These are phyloP conservation scores for Penicillium frequentans DNA, from an alignment of 2,329 filamentous ascomycete species.

Conservation along the genomic window DNA sequence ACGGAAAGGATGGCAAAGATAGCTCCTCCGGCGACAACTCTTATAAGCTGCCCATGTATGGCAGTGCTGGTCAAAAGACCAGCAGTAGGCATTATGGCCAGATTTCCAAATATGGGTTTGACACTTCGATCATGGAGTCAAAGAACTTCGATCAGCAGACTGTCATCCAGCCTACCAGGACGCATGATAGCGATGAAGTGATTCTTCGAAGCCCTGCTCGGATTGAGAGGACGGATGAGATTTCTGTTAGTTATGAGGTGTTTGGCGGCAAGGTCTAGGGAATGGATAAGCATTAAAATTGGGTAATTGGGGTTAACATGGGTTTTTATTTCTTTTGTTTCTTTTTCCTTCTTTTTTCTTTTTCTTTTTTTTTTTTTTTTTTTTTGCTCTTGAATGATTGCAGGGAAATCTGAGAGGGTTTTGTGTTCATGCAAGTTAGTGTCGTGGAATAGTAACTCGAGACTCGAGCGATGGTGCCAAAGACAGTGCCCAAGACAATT, in stretches of 20 bases:
- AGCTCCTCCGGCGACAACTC: slow-evolving; percentile 12
- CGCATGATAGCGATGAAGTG: slow-evolving; percentile 18
- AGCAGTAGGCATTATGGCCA: slow-evolving; percentile 1
- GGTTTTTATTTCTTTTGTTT: neutral
- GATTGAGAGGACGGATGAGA: slow-evolving; percentile 24
- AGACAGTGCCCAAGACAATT: neutral
- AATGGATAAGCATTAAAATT: neutral
- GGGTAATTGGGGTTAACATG: neutral
- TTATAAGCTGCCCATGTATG: slow-evolving; percentile 24
- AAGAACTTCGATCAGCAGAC: slow-evolving; percentile 1
- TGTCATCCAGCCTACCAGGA: neutral
- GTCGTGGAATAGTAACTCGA: neutral
- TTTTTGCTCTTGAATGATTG: neutral
- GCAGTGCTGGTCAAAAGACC: slow-evolving; percentile 9
- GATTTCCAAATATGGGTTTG: slow-evolving; percentile 1
- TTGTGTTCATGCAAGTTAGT: neutral
- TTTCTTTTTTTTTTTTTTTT: neutral
- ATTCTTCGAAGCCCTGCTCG: slow-evolving; percentile 18
- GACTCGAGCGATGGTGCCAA: neutral
- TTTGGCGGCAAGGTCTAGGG: slow-evolving; percentile 4
- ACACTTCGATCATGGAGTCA: slow-evolving; percentile 1
- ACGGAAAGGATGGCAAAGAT: slow-evolving; percentile 16
- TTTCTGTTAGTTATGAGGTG: slow-evolving; percentile 16
- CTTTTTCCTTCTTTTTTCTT: neutral
- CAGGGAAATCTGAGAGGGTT: neutral